Evolutionary conservation across 148 eudicot genomes (phyloP).

Genomic region (Polygonum aviculare): DNA sequence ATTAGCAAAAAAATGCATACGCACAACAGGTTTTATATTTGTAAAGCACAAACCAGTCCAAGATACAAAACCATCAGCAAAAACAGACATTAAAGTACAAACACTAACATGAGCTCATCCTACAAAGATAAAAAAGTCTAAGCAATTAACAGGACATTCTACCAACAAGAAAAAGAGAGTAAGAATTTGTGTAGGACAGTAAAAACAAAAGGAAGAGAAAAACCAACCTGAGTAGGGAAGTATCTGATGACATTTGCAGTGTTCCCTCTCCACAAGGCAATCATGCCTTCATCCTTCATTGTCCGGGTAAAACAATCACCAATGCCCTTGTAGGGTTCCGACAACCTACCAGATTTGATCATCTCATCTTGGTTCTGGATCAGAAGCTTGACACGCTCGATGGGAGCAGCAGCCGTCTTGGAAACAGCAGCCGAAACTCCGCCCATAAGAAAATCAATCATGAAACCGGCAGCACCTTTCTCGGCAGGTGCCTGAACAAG

Average conservation of each 20-base stretch:
- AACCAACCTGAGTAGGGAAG: slow-evolving; percentile 22
- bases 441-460: slow-evolving; percentile 22
- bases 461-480: slow-evolving; percentile 11
- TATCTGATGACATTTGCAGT: slow-evolving; percentile 23
- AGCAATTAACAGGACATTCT: no score
- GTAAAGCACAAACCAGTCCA: no score
- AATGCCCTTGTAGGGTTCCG: slow-evolving; percentile 25
- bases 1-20: not conserved
- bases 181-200: no score
- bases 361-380: slow-evolving; percentile 25
- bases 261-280: slow-evolving; percentile 20
- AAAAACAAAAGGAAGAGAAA: not conserved
- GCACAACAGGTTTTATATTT: no score
- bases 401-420: slow-evolving; percentile 23
- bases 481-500: slow-evolving; percentile 18
- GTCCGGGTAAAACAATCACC: slow-evolving; percentile 22
- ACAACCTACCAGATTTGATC: slow-evolving; percentile 18
- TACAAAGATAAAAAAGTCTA: no score
- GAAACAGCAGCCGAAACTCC: slow-evolving; percentile 24
- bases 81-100: no score
- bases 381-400: slow-evolving; percentile 19
- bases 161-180: not conserved
- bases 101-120: no score
- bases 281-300: slow-evolving; percentile 20
- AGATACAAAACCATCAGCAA: not conserved